Base-by-base conservation (phyloP, 441 rosid species). In the Sinapis alba region DNA sequence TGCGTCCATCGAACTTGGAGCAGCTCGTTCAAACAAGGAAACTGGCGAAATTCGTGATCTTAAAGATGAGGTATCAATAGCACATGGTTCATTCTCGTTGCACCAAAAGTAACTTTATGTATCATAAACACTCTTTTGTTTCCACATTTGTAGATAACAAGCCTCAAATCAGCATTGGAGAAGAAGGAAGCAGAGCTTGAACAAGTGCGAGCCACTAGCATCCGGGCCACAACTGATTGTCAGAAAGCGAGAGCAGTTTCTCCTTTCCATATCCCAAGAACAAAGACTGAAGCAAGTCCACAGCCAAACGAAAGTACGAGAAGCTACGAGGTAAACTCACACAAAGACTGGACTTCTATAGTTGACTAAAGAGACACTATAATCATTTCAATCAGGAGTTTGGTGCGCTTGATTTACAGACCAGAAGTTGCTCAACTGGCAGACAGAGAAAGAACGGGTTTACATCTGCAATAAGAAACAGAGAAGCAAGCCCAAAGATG, bases 11-110 rank as follows among this genome's bases (percentile, higher is more conserved):
- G 99, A 94, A 75, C 93, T 94, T 7, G 99, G 99, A 15, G 97
- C 99, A 60, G 99, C 99, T 74, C 80, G 85, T 65, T 83, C 97
- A 11, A 94, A 94, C 79, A 94, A 90, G 74, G 99, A 94, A 84
- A 87, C 91, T 32, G 96, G 98, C n/a, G 97, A 94, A 79, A 88
- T 92, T 15, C 85, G 90, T 69, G 90, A 92, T 66, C 93, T 94
- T 56, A 94, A 89, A 65, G 99, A 92, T 53, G 98, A 94, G 99
- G 99, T 92, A 8, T 51, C 5, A 27, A 50, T 27, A 36, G 50
- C 20, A 58, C 0, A 57, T 1, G 4, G 61, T 36, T 60, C 69
- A 65, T 34, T 47, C 66, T 70, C 41, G n/a, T 51, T 72, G 27
- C 56, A 26, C 51, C 20, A 65, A 53, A 30, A 12, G 41, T 21